Conservation (phyloP, 768 basidiomycete genomes). For the Termitomyces sp. region DNA sequence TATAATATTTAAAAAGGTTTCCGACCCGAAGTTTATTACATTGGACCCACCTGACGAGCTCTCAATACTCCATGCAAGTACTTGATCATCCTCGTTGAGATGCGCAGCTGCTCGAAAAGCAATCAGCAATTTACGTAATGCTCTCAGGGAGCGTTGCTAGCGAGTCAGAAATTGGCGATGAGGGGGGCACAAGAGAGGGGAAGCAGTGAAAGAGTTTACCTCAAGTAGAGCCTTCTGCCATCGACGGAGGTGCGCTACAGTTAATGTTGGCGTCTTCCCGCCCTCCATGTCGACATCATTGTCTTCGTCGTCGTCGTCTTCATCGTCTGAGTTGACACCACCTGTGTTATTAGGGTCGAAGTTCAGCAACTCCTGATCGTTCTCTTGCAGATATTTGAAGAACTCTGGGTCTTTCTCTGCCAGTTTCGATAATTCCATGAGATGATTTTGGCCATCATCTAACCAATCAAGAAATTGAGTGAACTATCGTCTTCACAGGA, state of each 20-base stretch:
- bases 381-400: conserved; percentile 95
- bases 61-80: conserved; percentile 84
- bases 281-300: conserved; percentile 44
- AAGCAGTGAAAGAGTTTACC: conserved; percentile 29
- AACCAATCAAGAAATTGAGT: not conserved
- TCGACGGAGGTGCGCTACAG: conserved; percentile 59
- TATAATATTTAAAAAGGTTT: conserved; percentile 6
- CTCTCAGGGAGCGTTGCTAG: conserved; percentile 81
- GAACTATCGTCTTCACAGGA: not conserved
- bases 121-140: conserved; percentile 76
- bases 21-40: not conserved
- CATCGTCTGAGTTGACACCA: conserved; percentile 39
- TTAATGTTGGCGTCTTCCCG: conserved; percentile 54
- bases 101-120: conserved; percentile 90
- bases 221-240: conserved; percentile 92
- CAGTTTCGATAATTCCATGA: conserved; percentile 79
- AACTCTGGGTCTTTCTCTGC: conserved; percentile 99
- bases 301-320: conserved; percentile 39
- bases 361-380: conserved; percentile 86
- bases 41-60: conserved; percentile 58
- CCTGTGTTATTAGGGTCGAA: conserved; percentile 51
- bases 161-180: not conserved
- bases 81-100: conserved; percentile 81
- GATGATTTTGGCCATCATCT: conserved; percentile 74
- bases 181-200: not conserved